Percentiles rank a stretch among this genome's conserved stretches.
These are phyloP conservation scores for Penicillium chermesinum DNA, from an alignment of 495 filamentous ascomycete genomes.

Conservation along the genomic window DNA sequence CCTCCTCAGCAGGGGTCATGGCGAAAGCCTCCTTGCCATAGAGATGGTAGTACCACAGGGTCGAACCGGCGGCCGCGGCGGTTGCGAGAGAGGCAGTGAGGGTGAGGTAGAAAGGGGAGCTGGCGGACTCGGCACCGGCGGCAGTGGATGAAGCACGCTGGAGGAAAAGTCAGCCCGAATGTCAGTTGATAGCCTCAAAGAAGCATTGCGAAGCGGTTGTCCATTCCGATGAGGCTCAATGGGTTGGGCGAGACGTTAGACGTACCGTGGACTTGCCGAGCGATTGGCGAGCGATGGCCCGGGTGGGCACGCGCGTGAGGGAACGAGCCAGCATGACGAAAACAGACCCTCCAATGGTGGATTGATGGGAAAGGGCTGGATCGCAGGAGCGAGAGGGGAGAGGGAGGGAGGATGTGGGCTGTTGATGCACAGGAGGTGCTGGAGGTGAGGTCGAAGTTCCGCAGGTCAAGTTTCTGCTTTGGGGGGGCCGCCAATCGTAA, in stretches of 20 bases:
- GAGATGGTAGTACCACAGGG: constrained; percentile 93
- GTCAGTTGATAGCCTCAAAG: neutral
- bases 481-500: constrained; percentile 36
- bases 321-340: constrained; percentile 79
- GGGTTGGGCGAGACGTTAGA: constrained; percentile 21
- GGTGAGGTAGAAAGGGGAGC: constrained; percentile 59
- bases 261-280: constrained; percentile 50
- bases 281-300: constrained; percentile 57
- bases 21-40: constrained; percentile 84
- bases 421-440: constrained; percentile 31
- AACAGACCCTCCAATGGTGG: constrained; percentile 38
- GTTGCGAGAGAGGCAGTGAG: constrained; percentile 79
- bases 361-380: constrained; percentile 30
- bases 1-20: constrained; percentile 92
- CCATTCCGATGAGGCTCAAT: constrained; percentile 27
- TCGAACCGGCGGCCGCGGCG: constrained; percentile 74
- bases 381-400: constrained; percentile 27
- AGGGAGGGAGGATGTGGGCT: constrained; percentile 23
- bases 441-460: constrained; percentile 33
- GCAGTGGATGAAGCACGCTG: constrained; percentile 45
- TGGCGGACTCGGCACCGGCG: constrained; percentile 45
- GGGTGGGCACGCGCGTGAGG: constrained; percentile 71
- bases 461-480: constrained; percentile 40
- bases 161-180: constrained; percentile 22
- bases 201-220: constrained; percentile 26